phyloP scores from a whole-genome alignment of 257 asterid species.

The Misopates orontium region DNA sequence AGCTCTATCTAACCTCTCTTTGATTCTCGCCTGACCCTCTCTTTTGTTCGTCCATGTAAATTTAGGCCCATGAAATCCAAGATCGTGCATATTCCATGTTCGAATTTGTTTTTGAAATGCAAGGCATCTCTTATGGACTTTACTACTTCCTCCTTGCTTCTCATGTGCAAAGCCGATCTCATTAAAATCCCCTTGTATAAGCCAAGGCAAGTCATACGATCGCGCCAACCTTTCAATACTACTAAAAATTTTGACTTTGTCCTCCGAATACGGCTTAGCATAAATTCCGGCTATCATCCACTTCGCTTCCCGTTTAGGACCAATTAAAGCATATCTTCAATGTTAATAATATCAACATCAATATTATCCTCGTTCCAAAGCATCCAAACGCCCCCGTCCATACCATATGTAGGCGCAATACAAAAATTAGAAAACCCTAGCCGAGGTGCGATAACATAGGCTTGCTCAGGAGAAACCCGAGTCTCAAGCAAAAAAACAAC shows the following conservation, averaged over 20 bases:
- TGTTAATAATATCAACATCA: too few relatives aligned
- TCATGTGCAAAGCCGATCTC: neutral
- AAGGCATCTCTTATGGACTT: neutral
- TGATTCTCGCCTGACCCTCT: neutral
- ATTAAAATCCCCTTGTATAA: neutral
- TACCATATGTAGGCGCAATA: neutral
- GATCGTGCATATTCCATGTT: neutral
- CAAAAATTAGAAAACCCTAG: neutral
- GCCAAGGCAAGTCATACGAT: neutral
- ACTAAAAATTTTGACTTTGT: neutral
- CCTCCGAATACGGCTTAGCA: neutral
- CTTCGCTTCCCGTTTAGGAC: neutral
- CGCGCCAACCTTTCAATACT: neutral
- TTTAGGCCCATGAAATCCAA: neutral
- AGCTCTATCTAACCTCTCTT: neutral
- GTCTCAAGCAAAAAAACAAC: neutral
- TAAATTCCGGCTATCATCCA: neutral
- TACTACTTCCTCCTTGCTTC: neutral
- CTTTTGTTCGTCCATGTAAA: slow-evolving; percentile 1
- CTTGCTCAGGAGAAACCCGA: neutral
- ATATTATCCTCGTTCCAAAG: too few relatives aligned
- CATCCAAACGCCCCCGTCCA: too few relatives aligned
- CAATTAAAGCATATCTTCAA: neutral
- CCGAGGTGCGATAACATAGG: neutral
- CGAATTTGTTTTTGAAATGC: too few relatives aligned